A percentile compares a stretch with the other conserved stretches of the same genome.
These are phyloP conservation scores for Paramecium biaurelia DNA, from an alignment of 73 alveolate genomes.

Conservation along the genomic window DNA sequence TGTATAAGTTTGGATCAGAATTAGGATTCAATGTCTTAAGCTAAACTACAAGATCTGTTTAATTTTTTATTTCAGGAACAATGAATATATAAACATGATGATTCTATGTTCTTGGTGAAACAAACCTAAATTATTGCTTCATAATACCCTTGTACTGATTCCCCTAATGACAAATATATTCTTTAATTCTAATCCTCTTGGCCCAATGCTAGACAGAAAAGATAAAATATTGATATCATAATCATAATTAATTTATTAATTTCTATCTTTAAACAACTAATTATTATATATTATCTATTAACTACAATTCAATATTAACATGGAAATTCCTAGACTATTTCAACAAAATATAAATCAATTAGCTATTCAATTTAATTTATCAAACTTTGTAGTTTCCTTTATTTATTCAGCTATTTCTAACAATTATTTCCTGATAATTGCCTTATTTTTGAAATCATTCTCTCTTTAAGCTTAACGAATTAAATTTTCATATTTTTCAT, in stretches of 20 bases:
- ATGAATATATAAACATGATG: background rate
- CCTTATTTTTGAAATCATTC: constrained; percentile 4
- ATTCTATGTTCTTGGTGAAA: background rate
- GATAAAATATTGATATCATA: background rate
- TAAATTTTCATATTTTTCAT: constrained; percentile 11
- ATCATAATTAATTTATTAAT: background rate
- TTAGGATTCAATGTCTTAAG: background rate
- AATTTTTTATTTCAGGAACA: background rate
- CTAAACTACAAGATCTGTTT: background rate
- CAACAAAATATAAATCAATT: background rate
- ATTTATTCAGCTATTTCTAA: constrained; percentile 30
- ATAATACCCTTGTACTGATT: background rate
- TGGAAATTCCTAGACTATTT: background rate
- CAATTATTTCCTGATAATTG: background rate
- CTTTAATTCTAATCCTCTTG: background rate
- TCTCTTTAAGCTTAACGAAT: constrained; percentile 8
- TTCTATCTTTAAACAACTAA: background rate
- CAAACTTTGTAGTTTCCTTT: background rate
- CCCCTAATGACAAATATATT: background rate
- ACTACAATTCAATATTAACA: background rate
- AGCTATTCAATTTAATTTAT: background rate
- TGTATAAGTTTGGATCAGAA: constrained; percentile 19
- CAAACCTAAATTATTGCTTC: background rate
- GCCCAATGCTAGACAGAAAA: background rate
- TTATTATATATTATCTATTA: background rate